Base-by-base conservation (phyloP, 495 filamentous ascomycete genomes). In the Penicillium soppii region DNA sequence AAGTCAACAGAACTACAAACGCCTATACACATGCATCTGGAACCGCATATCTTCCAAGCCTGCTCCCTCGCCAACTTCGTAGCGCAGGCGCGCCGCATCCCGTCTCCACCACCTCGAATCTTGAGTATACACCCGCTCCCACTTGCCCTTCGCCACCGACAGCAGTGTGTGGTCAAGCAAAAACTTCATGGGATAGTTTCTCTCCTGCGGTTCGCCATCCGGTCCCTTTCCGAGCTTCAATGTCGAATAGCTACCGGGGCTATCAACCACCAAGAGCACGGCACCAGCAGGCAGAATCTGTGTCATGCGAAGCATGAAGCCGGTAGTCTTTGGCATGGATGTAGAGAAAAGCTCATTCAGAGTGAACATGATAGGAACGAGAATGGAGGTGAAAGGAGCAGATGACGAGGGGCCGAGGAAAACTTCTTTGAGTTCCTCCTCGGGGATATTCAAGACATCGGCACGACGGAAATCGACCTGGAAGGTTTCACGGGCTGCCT, bases 301-400 rank as follows among this genome's bases (percentile, higher is more conserved):
- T 10, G 83, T 87, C 3, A 95, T 67, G 1, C 73, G 67, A 1
- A 90, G 76, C 0, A 98, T 74, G 53, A 97, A 83, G 0, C 68
- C 69, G 2, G 92, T 96, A 0, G 92, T 87, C 38, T 82, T 80
- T 4, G 82, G 71, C 46, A 91, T 75, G 3, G 89, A 91, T 8
- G 84, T 78, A 0, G 81, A 76, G 73, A 96, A 97, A 4, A 98
- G 85, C 69, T 98, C 94, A 66, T 97, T 97, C n/a, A 97, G 81
- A 0, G 92, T 96, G 77, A 97, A 97, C 69, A 97, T 84, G 1
- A 97, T 68, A 0, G 94, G 96, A 4, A 94, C 74, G 0, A 97
- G 75, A 68, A 54, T 38, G 68, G 78, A 43, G 12, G 47, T 40
- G 52, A 57, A 32, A 7, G 54, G 43, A 21, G 50, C 53, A 35